Percentiles rank a stretch among this genome's conserved stretches.
phyloP scores from a whole-genome alignment of 176 grass and related monocot genomes.

The Miscanthus lutarioriparius region DNA sequence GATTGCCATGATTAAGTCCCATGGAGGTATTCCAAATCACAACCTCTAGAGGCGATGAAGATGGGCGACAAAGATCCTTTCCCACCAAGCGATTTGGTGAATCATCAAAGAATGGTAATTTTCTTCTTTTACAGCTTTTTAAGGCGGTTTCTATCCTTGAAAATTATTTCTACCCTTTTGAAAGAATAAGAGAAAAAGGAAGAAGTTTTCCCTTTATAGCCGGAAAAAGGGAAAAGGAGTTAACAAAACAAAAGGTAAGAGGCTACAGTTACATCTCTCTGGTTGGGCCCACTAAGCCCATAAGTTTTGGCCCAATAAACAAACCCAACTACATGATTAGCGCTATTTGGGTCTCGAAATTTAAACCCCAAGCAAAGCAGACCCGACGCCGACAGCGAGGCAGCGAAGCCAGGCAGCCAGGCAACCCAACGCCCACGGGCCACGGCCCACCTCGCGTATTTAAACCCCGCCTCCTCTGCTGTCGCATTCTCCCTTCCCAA shows the following conservation, averaged over 20 bases:
- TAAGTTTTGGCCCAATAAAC: not conserved
- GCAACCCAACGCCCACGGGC: not conserved
- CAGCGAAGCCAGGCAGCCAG: not conserved
- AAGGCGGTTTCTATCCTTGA: not conserved
- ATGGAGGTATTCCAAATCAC: too few species aligned
- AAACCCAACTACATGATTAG: not conserved
- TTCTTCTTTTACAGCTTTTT: not conserved
- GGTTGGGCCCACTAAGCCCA: not conserved
- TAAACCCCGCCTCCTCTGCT: not conserved
- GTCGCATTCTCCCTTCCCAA: not conserved
- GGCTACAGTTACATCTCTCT: not conserved
- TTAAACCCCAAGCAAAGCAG: conserved; percentile 9
- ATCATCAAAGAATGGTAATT: too few species aligned
- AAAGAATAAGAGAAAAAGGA: not conserved
- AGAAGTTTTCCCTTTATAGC: not conserved
- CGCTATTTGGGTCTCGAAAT: not conserved
- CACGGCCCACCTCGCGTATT: not conserved
- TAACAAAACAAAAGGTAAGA: not conserved
- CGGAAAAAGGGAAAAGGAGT: not conserved
- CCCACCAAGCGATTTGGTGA: too few species aligned
- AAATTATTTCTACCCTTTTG: not conserved
- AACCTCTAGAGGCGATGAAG: too few species aligned
- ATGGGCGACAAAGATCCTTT: too few species aligned
- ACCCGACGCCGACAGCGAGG: not conserved
- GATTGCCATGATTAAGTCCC: too few species aligned